Evolutionary conservation across 805 yeast species (phyloP).

Genomic region (Candida namnaoensis): DNA sequence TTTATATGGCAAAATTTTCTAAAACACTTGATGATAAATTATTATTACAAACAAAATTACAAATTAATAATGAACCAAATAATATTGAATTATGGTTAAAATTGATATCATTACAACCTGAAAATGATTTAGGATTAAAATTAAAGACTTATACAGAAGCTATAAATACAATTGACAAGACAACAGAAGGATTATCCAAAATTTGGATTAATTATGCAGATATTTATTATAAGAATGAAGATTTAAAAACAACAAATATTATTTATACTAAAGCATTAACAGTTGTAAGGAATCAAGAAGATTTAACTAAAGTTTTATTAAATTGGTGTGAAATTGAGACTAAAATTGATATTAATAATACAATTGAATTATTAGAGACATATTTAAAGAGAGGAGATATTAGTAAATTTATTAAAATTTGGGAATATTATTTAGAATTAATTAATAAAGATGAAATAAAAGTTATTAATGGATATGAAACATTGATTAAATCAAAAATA

Average conservation of each 20-base stretch:
- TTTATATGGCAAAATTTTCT: constrained; percentile 41
- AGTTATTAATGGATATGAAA: constrained; percentile 34
- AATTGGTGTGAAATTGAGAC: constrained; percentile 56
- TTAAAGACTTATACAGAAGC: constrained; percentile 58
- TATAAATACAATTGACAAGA: constrained; percentile 47
- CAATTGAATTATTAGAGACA: constrained; percentile 29
- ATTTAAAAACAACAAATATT: constrained; percentile 49
- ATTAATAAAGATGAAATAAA: constrained; percentile 43
- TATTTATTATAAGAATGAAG: constrained; percentile 48
- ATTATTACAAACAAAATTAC: constrained; percentile 56
- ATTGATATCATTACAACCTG: constrained; percentile 39
- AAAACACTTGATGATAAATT: constrained; percentile 47
- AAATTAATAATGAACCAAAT: constrained; percentile 52
- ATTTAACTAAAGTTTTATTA: constrained; percentile 61
- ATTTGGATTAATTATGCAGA: constrained; percentile 69
- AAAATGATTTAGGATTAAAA: constrained; percentile 9
- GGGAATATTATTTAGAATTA: constrained; percentile 69
- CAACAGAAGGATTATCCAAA: constrained; percentile 36
- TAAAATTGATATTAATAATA: constrained; percentile 18
- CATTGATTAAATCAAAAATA: constrained; percentile 45
- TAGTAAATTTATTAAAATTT: constrained; percentile 53
- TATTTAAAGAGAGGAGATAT: constrained; percentile 40
- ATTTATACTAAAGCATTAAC: constrained; percentile 57
- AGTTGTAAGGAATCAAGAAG: constrained; percentile 62
- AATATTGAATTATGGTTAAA: constrained; percentile 63